Percentiles rank a stretch among this genome's conserved stretches.
phyloP scores from a whole-genome alignment of 2,329 filamentous ascomycete species.

The Nothophoma quercina region DNA sequence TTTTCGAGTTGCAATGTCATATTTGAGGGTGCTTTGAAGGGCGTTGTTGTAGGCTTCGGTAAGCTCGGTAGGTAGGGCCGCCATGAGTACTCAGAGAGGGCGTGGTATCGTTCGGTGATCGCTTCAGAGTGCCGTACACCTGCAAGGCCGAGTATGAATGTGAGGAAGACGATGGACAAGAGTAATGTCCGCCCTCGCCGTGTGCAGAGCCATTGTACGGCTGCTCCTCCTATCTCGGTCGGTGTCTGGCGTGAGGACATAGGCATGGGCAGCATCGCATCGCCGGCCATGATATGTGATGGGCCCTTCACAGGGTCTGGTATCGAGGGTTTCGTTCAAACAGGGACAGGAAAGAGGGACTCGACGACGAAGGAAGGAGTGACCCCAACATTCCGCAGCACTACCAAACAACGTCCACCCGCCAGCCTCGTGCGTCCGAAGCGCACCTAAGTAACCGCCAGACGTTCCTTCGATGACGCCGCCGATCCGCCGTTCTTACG shows the following conservation, averaged over 20 bases:
- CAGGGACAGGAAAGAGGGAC: background rate
- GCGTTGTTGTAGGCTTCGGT: constrained; percentile 34
- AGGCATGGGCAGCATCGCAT: constrained; percentile 32
- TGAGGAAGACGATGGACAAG: constrained; percentile 28
- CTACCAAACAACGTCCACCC: background rate
- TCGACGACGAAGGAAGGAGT: background rate
- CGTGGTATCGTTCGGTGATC: constrained; percentile 36
- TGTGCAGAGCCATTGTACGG: constrained; percentile 39
- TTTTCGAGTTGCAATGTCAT: constrained; percentile 46
- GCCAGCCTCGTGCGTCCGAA: background rate
- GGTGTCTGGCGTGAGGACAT: constrained; percentile 37
- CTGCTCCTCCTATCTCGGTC: constrained; percentile 35
- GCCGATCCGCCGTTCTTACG: constrained; percentile 14
- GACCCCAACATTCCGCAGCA: background rate
- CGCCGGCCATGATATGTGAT: constrained; percentile 29
- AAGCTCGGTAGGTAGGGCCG: constrained; percentile 33
- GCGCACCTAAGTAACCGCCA: background rate
- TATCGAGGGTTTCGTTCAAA: background rate
- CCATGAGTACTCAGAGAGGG: constrained; percentile 43
- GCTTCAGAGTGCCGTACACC: constrained; percentile 23
- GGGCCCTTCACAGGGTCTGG: background rate
- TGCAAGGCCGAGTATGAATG: constrained; percentile 26
- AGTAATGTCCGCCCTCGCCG: constrained; percentile 40
- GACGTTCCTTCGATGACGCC: constrained; percentile 7
- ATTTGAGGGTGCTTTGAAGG: constrained; percentile 43